Conservation (phyloP, 805 yeast species). For the Jamesozyma lodderae region DNA sequence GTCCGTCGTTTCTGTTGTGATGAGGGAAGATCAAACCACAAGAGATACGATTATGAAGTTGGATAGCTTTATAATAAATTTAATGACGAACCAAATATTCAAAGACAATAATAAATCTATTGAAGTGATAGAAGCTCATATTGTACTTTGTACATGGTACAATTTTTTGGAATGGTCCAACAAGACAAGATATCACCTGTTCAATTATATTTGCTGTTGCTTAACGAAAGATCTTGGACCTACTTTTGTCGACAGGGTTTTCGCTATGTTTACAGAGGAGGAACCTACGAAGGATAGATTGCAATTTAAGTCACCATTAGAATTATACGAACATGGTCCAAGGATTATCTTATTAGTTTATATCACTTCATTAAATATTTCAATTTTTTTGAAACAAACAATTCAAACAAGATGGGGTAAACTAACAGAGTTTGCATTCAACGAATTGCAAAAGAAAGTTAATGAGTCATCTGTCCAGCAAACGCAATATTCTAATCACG, state of each 20-base stretch:
- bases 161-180: constrained; percentile 75
- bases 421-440: constrained; percentile 14
- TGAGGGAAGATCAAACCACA: constrained; percentile 26
- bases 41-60: constrained; percentile 38
- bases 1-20: constrained; percentile 46
- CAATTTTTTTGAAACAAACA: constrained; percentile 57
- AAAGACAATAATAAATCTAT: constrained; percentile 61
- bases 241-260: constrained; percentile 39
- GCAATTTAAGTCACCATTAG: constrained; percentile 19
- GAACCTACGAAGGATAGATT: constrained; percentile 4
- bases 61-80: constrained; percentile 44
- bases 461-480: neutral
- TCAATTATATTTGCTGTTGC: constrained; percentile 54
- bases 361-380: constrained; percentile 50
- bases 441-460: constrained; percentile 1
- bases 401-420: constrained; percentile 52
- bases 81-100: constrained; percentile 50
- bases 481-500: neutral
- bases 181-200: constrained; percentile 66
- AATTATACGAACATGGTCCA: constrained; percentile 16
- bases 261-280: constrained; percentile 24
- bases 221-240: constrained; percentile 73
- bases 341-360: constrained; percentile 42
- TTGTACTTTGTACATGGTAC: constrained; percentile 67
- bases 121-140: constrained; percentile 54